Evolutionary conservation across 2,329 filamentous ascomycete genomes (phyloP).

Genomic region (Talaromyces sp.): DNA sequence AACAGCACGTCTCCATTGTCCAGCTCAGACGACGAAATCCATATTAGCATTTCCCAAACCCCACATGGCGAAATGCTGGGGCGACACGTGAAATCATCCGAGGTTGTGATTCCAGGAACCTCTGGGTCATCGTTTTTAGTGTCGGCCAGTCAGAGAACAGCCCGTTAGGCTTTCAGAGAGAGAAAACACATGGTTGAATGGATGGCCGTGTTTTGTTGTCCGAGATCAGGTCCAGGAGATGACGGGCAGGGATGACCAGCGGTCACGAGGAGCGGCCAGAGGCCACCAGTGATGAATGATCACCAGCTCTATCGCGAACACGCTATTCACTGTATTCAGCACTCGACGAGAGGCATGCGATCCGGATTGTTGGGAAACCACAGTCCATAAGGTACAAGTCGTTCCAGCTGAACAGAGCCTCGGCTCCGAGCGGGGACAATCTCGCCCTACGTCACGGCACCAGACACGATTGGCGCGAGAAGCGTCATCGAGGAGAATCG

Average conservation of each 20-base stretch:
- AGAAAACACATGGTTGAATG: neutral
- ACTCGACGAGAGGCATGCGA: neutral
- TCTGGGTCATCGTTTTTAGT: neutral
- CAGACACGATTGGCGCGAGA: neutral
- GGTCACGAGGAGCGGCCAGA: neutral
- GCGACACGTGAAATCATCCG: neutral
- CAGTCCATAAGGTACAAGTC: neutral
- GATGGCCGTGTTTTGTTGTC: neutral
- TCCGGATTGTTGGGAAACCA: neutral
- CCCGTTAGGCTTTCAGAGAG: no score
- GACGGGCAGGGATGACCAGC: neutral
- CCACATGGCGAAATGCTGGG: neutral
- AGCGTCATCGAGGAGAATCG: neutral
- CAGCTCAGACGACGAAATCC: no score
- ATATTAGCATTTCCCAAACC: neutral
- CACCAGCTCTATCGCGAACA: neutral
- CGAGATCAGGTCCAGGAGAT: neutral
- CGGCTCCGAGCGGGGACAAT: neutral
- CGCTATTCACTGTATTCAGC: neutral
- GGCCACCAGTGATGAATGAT: neutral
- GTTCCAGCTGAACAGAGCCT: neutral
- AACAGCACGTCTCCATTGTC: no score
- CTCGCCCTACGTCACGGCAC: neutral
- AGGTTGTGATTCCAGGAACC: neutral
- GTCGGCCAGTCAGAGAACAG: neutral